phyloP scores from a whole-genome alignment of 2,329 filamentous ascomycete genomes.

The Fusarium staphyleae region DNA sequence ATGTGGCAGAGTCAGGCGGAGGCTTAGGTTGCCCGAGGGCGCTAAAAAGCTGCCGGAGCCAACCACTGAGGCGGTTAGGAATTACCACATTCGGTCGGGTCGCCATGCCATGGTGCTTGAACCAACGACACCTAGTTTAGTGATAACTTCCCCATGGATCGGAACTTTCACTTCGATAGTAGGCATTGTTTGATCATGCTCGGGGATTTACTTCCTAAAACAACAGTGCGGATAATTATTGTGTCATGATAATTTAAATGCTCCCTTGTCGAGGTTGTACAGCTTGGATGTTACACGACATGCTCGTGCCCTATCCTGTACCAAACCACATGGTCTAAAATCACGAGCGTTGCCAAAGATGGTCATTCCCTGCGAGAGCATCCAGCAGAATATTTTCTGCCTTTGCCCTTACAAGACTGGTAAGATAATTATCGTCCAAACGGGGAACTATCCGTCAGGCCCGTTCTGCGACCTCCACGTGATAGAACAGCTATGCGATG shows the following conservation, averaged over 20 bases:
- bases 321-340: not conserved
- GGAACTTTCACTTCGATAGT: not conserved
- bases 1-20: slow-evolving; percentile 36
- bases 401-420: not conserved
- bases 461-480: slow-evolving; percentile 34
- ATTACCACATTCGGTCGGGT: not conserved
- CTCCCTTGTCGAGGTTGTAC: not conserved
- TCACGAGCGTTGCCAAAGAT: not conserved
- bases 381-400: not conserved
- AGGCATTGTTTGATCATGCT: not conserved
- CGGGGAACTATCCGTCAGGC: slow-evolving; percentile 16
- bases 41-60: slow-evolving; percentile 3
- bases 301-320: not conserved
- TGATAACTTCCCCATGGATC: not conserved
- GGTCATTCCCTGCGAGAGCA: not conserved
- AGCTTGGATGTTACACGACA: not conserved
- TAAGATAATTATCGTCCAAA: not conserved
- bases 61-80: slow-evolving; percentile 4
- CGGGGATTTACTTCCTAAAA: not conserved
- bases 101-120: not conserved
- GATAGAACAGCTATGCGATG: slow-evolving; percentile 28
- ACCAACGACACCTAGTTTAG: not conserved
- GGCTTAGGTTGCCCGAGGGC: slow-evolving; percentile 2
- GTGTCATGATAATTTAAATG: slow-evolving; percentile 4
- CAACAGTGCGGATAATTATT: not conserved